Conservation (phyloP, 768 basidiomycete genomes). For the Sistotremastrum suecicum region DNA sequence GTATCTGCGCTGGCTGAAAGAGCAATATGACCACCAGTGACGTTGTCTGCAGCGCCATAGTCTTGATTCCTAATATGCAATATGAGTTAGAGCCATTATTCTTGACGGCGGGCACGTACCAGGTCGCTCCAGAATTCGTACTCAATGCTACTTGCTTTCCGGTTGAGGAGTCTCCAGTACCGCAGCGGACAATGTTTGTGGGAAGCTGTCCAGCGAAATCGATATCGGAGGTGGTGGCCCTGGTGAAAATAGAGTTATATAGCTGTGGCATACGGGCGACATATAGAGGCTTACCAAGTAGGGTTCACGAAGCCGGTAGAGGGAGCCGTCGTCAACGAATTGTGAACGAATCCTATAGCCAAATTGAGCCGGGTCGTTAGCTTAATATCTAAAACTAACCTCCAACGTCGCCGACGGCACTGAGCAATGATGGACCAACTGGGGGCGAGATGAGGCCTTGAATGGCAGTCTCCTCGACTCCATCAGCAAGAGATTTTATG, state of each 20-base stretch:
- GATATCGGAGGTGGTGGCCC: slow-evolving; percentile 28
- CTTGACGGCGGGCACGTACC: slow-evolving; percentile 17
- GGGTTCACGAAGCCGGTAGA: slow-evolving; percentile 28
- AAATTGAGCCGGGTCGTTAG: neutral
- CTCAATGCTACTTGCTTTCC: slow-evolving; percentile 47
- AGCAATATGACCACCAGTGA: slow-evolving; percentile 16
- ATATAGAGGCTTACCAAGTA: slow-evolving; percentile 16
- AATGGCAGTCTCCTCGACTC: slow-evolving; percentile 50
- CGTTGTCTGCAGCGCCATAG: slow-evolving; percentile 38
- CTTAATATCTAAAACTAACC: slow-evolving; percentile 19
- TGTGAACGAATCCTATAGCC: slow-evolving; percentile 35
- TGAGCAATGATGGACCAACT: slow-evolving; percentile 40
- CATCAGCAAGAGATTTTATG: slow-evolving; percentile 44
- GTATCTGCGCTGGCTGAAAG: slow-evolving; percentile 33
- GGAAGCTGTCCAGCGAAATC: slow-evolving; percentile 42
- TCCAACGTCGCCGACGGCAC: slow-evolving; percentile 39
- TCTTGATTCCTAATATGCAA: slow-evolving; percentile 28
- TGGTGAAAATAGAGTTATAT: neutral
- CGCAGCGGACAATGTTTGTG: slow-evolving; percentile 30
- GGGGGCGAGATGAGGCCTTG: slow-evolving; percentile 47
- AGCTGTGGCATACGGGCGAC: neutral
- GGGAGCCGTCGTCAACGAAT: slow-evolving; percentile 27
- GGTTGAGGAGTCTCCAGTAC: slow-evolving; percentile 17
- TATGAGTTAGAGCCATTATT: neutral
- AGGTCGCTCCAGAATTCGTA: slow-evolving; percentile 36